phyloP scores from a whole-genome alignment of 306 rosid genomes.

The cucumber (Cucumis sativus) region Cucumber_9930_V3 NC_026660.2:10649501-10650000 shows the following conservation, averaged over 20 bases:
- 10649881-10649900: too few species aligned
- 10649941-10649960: constrained; percentile 1
- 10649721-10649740: constrained; percentile 98
- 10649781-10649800: constrained; percentile 57
- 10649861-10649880: too few species aligned
- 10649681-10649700: constrained; percentile 99
- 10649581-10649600: neutral
- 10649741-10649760: constrained; percentile 98
- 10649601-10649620: neutral
- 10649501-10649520: constrained; percentile 98
- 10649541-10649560: constrained; percentile 28
- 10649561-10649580: neutral
- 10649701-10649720: constrained; percentile 93
- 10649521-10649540: constrained; percentile 94
- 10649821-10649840: neutral
- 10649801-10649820: neutral
- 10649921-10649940: too few species aligned
- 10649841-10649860: neutral
- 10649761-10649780: constrained; percentile 92
- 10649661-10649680: constrained; percentile 28
- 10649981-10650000: constrained; percentile 91
- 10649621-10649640: neutral
- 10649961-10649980: constrained; percentile 19
- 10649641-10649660: neutral
- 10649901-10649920: too few species aligned